Evolutionary conservation across 1,139 yeast species (phyloP).

Genomic region (Candida labiduridarum): DNA sequence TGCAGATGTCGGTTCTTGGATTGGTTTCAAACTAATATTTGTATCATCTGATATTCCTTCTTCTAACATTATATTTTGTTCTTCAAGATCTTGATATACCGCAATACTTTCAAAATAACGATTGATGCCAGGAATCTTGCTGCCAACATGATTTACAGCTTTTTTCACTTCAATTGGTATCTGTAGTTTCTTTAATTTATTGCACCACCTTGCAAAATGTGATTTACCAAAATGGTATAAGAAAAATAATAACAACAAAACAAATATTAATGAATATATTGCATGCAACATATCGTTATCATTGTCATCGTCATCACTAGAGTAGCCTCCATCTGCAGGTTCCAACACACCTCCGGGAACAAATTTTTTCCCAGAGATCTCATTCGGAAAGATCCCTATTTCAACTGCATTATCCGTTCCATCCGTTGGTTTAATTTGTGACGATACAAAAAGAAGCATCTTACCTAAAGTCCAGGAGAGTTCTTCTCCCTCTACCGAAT

Average conservation of each 20-base stretch:
- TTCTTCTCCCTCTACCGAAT: constrained; percentile 60
- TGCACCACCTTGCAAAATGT: constrained; percentile 18
- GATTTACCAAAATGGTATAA: constrained; percentile 22
- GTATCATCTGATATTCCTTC: constrained; percentile 28
- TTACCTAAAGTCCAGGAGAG: constrained; percentile 71
- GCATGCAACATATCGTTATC: constrained; percentile 12
- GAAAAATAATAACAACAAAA: constrained; percentile 22
- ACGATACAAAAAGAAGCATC: constrained; percentile 59
- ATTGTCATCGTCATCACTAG: constrained; percentile 24
- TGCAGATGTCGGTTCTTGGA: neutral
- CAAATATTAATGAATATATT: constrained; percentile 21
- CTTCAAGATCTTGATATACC: constrained; percentile 13
- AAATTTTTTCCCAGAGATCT: constrained; percentile 43
- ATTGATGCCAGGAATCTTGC: constrained; percentile 23
- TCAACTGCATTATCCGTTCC: constrained; percentile 15
- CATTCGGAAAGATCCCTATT: constrained; percentile 59
- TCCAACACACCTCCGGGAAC: constrained; percentile 35
- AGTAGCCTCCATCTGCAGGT: constrained; percentile 5
- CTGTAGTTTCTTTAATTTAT: constrained; percentile 19
- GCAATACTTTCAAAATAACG: constrained; percentile 8
- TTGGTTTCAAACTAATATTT: constrained; percentile 1
- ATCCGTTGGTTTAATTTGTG: constrained; percentile 41
- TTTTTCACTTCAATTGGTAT: constrained; percentile 20
- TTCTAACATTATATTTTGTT: constrained; percentile 28
- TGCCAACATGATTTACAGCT: constrained; percentile 13